Evolutionary conservation across 768 basidiomycete species (phyloP), one percentile per base, ranked within the genome.

Genomic region (Leucosporidium creatinivorum): DNA sequence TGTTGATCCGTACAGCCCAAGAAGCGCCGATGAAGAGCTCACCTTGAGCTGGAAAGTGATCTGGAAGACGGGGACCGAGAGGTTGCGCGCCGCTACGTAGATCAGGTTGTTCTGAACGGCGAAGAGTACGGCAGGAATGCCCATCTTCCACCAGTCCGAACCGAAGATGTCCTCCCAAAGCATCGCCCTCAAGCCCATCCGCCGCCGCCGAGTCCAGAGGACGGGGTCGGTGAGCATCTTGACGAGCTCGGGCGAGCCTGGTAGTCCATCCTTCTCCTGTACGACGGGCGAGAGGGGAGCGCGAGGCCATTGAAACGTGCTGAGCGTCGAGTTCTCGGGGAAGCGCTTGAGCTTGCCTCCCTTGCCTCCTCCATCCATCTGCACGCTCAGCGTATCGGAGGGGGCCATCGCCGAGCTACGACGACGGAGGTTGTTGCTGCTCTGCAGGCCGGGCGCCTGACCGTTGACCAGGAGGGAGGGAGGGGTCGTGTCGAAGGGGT

Each of bases 41-140:
- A 74, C 73, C 71, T 74, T 75, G 44, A 75, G 69, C 61, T 75
- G 74, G 44, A 74, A 73, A 4, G 73, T 72, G 58, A 75, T 73
- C 48, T 75, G 74, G 59, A 75, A 75, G 47, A 75, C 71, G 1
- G 74, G 74, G 5, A 75, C 73, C 33, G 72, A 73, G 33, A 75
- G 66, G 44, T 74, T 75, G 19, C 70, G 70, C 0, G 70, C 66
- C 9, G 70, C 70, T 55, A 72, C 59, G 61, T 72, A 72, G 65
- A 73, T 70, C 39, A 72, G 64, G 70, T 72, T 72, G 64, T 72
- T 72, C 62, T 72, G 70, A 0, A 72, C 28, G 15, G 70, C 70
- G 30, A 72, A 72, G 9, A 72, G 58, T 4, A 72, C 62, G 21
- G 70, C 70, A 10, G 70, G 70, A 8, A 72, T 61, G 33, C 61